phyloP scores from a whole-genome alignment of 2,329 filamentous ascomycete genomes.

The Curvularia hawaiiensis region DNA sequence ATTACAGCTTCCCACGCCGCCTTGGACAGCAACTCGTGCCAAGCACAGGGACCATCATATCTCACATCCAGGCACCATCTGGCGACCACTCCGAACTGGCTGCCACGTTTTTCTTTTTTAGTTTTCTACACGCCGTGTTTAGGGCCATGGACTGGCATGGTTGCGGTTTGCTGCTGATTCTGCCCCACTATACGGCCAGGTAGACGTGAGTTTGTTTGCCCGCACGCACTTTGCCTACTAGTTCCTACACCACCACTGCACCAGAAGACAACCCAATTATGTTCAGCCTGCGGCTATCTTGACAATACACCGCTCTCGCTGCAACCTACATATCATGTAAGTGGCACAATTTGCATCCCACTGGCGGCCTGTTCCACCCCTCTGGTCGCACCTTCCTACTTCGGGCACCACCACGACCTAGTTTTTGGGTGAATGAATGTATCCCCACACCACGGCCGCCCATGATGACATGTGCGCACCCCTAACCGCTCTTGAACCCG shows the following conservation, averaged over 20 bases:
- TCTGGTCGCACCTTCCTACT: conserved; percentile 10
- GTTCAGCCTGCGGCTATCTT: not conserved
- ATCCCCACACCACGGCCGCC: not conserved
- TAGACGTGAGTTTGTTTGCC: conserved; percentile 12
- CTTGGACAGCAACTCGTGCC: conserved; percentile 9
- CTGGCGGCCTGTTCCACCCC: conserved; percentile 3
- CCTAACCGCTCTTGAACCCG: not conserved
- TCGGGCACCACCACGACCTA: conserved; percentile 3
- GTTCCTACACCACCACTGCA: not conserved
- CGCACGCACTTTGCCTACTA: not conserved
- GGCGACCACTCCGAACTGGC: conserved; percentile 1
- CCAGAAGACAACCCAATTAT: conserved; percentile 4
- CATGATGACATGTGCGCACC: not conserved
- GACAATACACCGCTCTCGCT: not conserved
- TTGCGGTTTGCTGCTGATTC: conserved; percentile 8
- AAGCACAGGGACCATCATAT: conserved; percentile 7
- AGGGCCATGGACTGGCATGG: conserved; percentile 22
- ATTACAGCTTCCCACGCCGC: conserved; percentile 14
- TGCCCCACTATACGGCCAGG: conserved; percentile 21
- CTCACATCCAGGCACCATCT: conserved; percentile 3
- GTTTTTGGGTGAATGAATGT: conserved; percentile 10
- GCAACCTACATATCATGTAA: conserved; percentile 3
- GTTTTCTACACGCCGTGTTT: not conserved
- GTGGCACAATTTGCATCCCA: not conserved
- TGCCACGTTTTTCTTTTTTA: not conserved